Base-by-base conservation (phyloP, 2,329 filamentous ascomycete genomes). In the Teratosphaeria zuluensis region DNA sequence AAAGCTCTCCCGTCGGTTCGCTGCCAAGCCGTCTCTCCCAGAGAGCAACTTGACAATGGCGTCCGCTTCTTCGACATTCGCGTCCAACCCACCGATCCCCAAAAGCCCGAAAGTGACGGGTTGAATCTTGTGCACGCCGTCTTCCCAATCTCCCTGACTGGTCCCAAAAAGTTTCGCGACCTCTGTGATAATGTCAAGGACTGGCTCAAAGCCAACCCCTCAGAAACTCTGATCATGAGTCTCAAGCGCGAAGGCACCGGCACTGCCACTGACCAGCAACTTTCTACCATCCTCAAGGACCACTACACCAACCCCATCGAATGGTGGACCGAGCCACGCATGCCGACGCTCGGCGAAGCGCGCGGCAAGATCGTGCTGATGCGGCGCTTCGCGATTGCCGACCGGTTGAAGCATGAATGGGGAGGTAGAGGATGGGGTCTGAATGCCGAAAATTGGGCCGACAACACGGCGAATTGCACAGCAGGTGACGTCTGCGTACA, bases 31-130 rank as follows among this genome's bases (percentile, higher is more conserved):
- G 90, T 92, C 19, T 79, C 83, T 61, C 81, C 95, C 4, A 78
- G 80, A 54, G 84, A 87, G 56, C 94, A 99, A 74, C 84, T 99
- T 31, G 80, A 85, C 58, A 92, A 96, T 71, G 94, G 94, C 31
- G 88, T 97, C 53, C 90, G 94, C 56, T 97, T 96, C 79, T 85
- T 99, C 65, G 94, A 99, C 72, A 84, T 99, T 62, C 86, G 94
- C 56, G 88, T 96, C 1, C 86, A 88, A 66, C 84, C 84, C 1
- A 77, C 80, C 32, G 77, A 77, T 56, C 79, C 83, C 1, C 76
- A 81, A 1, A 79, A 87, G 56, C 71, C 75, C 0, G 78, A 79
- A 62, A 64, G 65, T 30, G 84, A 90, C 70, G 81, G 83, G 48
- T 81, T 97, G 16, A 78, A 86, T 57, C 88, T 99, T 32, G 92